Evolutionary conservation across 2,329 filamentous ascomycete species (phyloP).

Genomic region (Purpureocillium takamizusanense): DNA sequence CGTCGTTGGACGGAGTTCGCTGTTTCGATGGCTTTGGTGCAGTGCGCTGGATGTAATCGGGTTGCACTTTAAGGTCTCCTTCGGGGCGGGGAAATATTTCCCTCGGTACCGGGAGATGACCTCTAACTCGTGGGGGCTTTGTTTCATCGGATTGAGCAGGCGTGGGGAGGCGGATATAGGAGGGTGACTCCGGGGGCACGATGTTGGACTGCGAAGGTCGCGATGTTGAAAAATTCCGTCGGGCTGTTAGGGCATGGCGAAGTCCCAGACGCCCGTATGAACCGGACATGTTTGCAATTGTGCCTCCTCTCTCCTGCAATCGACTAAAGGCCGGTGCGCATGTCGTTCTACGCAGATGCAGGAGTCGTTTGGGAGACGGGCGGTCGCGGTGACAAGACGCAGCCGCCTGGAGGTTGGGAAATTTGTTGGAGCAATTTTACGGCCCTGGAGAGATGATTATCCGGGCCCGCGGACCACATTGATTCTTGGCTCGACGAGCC

Average conservation of each 20-base stretch:
- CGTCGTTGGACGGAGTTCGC: conserved; percentile 24
- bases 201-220: conserved; percentile 33
- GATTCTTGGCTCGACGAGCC: too few species aligned
- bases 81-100: conserved; percentile 59
- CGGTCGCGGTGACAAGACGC: too few species aligned
- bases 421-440: too few species aligned
- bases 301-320: neutral
- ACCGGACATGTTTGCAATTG: conserved; percentile 12
- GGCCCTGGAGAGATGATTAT: too few species aligned
- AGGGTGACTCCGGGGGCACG: conserved; percentile 79
- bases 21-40: conserved; percentile 44
- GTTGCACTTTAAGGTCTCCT: conserved; percentile 50
- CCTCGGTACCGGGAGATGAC: conserved; percentile 74
- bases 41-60: conserved; percentile 51
- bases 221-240: conserved; percentile 24
- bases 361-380: too few species aligned
- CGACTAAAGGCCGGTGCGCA: neutral
- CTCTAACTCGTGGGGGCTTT: conserved; percentile 49
- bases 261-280: conserved; percentile 16
- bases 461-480: too few species aligned
- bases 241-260: conserved; percentile 14
- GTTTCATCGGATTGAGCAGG: conserved; percentile 59
- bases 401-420: too few species aligned
- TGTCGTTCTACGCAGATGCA: too few species aligned
- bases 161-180: conserved; percentile 74